phyloP scores from a whole-genome alignment of 78 protist species.

The Dictyostelium firmibasis region DNA sequence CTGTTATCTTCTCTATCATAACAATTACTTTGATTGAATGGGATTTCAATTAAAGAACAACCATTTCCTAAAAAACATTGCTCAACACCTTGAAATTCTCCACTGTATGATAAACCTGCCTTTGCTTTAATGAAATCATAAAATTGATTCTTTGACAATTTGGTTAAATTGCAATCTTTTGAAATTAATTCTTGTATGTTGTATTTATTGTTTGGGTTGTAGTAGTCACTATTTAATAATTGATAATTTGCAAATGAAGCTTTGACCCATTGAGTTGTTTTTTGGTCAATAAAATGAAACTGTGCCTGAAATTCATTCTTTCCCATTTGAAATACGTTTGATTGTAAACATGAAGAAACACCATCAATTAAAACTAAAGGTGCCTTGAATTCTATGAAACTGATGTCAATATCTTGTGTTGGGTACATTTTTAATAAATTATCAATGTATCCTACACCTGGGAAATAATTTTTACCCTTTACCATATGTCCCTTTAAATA shows the following conservation, averaged over 20 bases:
- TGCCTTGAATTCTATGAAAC: neutral
- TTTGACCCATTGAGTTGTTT: neutral
- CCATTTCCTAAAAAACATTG: neutral
- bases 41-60: neutral
- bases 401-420: neutral
- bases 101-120: constrained; percentile 35
- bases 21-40: neutral
- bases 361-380: neutral
- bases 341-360: neutral
- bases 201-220: neutral
- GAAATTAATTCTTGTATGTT: neutral
- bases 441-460: constrained; percentile 23
- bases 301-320: neutral
- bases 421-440: neutral
- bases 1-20: neutral
- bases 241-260: neutral
- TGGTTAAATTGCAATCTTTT: constrained; percentile 13
- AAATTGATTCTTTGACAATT: constrained; percentile 13
- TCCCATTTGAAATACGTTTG: neutral
- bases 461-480: neutral
- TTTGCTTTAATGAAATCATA: neutral
- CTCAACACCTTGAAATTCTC: constrained; percentile 16
- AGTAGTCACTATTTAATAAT: neutral
- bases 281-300: neutral
- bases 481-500: constrained; percentile 49